phyloP scores from a whole-genome alignment of 441 rosid species.

The Populus hybrid region DNA sequence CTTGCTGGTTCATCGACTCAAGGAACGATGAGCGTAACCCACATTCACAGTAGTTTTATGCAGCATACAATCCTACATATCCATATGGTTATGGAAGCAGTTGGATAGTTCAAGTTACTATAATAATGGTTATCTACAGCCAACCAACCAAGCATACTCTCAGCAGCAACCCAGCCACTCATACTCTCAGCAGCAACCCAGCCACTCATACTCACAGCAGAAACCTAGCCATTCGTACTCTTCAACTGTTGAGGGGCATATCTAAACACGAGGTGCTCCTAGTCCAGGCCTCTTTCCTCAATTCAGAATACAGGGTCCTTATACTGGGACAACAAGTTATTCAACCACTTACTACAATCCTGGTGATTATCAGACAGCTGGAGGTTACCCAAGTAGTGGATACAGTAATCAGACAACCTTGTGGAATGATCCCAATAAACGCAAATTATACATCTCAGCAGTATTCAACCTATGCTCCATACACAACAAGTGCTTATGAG shows the following conservation, averaged over 20 bases:
- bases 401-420: slow-evolving; percentile 63
- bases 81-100: slow-evolving; percentile 70
- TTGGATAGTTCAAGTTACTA: slow-evolving; percentile 80
- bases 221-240: slow-evolving; percentile 59
- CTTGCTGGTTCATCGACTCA: slow-evolving; percentile 55
- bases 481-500: slow-evolving; percentile 49
- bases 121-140: slow-evolving; percentile 76
- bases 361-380: slow-evolving; percentile 99
- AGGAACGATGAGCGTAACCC: slow-evolving; percentile 48
- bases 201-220: slow-evolving; percentile 54
- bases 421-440: slow-evolving; percentile 70
- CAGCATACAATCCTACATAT: slow-evolving; percentile 54
- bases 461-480: slow-evolving; percentile 57
- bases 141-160: slow-evolving; percentile 42
- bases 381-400: slow-evolving; percentile 77
- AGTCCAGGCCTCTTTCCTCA: slow-evolving; percentile 88
- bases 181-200: slow-evolving; percentile 49
- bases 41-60: slow-evolving; percentile 64
- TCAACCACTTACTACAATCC: slow-evolving; percentile 97
- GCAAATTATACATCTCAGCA: slow-evolving; percentile 62
- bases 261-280: slow-evolving; percentile 97
- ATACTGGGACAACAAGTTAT: slow-evolving; percentile 97
- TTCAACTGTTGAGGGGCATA: slow-evolving; percentile 87
- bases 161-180: slow-evolving; percentile 72
- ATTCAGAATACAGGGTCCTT: slow-evolving; percentile 96